Percentiles rank a stretch among this genome's conserved stretches.
Evolutionary conservation across 495 filamentous ascomycete species (phyloP).

Genomic region (Aspergillus taichungensis): DNA sequence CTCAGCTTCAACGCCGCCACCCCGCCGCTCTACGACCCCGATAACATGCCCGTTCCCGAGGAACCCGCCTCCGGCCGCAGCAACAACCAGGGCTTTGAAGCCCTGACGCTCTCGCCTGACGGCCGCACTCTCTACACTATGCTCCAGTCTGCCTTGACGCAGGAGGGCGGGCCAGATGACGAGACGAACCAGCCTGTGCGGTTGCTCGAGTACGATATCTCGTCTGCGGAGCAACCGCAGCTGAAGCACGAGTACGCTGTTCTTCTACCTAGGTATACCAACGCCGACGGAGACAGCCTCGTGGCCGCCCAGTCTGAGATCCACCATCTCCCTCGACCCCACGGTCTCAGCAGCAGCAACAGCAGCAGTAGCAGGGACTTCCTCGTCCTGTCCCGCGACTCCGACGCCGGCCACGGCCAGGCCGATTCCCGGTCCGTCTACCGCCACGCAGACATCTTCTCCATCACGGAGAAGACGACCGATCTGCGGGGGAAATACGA

Average conservation of each 20-base stretch:
- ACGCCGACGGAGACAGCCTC: conserved; percentile 21
- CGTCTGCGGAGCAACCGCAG: conserved; percentile 16
- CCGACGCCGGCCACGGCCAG: conserved; percentile 49
- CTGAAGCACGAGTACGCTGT: conserved; percentile 62
- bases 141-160: conserved; percentile 57
- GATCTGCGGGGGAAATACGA: conserved; percentile 58
- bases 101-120: conserved; percentile 53
- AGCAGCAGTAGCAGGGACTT: conserved; percentile 38
- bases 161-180: conserved; percentile 56
- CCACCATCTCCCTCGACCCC: conserved; percentile 43
- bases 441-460: conserved; percentile 67
- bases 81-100: conserved; percentile 78
- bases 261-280: conserved; percentile 48
- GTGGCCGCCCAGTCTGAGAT: conserved; percentile 69
- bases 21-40: conserved; percentile 51
- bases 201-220: conserved; percentile 56
- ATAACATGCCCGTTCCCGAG: conserved; percentile 34
- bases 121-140: conserved; percentile 59
- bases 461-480: conserved; percentile 50
- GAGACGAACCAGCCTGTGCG: conserved; percentile 46
- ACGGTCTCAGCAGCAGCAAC: too few species aligned
- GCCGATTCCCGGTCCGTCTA: conserved; percentile 47
- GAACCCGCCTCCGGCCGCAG: conserved; percentile 56
- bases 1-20: conserved; percentile 50
- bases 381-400: conserved; percentile 66